These are phyloP conservation scores for Trichoderma citrinoviride DNA, from an alignment of 2,329 filamentous ascomycete species.

Conservation along the genomic window DNA sequence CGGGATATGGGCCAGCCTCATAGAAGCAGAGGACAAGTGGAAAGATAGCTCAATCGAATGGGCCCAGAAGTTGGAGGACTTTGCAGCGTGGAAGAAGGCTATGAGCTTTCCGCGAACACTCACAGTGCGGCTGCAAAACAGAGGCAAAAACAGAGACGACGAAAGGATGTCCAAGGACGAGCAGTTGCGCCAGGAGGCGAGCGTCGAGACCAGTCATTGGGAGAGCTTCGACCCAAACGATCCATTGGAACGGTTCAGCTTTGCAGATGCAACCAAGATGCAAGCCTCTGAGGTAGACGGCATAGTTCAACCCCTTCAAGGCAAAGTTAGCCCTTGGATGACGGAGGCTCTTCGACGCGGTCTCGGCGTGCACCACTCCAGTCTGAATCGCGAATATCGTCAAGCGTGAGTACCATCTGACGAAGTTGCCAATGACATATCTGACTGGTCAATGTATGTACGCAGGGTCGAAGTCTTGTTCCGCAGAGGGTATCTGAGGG, in stretches of 20 bases:
- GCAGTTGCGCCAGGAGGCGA: slow-evolving; percentile 54
- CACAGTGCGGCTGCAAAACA: background rate
- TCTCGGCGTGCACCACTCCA: slow-evolving; percentile 74
- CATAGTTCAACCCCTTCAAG: slow-evolving; percentile 50
- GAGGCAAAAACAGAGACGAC: background rate
- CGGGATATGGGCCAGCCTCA: slow-evolving; percentile 51
- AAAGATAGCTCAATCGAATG: slow-evolving; percentile 47
- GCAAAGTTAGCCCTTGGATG: slow-evolving; percentile 47
- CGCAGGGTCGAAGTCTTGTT: slow-evolving; percentile 66
- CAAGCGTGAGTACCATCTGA: slow-evolving; percentile 49
- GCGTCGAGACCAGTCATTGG: slow-evolving; percentile 54
- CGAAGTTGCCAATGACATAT: background rate
- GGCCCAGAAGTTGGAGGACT: slow-evolving; percentile 31
- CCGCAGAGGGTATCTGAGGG: slow-evolving; percentile 66
- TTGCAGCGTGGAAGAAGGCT: slow-evolving; percentile 30
- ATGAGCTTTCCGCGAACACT: slow-evolving; percentile 39
- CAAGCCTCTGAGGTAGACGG: slow-evolving; percentile 56
- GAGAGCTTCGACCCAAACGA: slow-evolving; percentile 66
- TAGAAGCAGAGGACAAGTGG: slow-evolving; percentile 46
- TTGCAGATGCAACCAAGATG: slow-evolving; percentile 61
- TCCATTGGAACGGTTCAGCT: slow-evolving; percentile 62
- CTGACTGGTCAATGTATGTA: background rate
- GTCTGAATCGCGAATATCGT: slow-evolving; percentile 75
- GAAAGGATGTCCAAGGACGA: slow-evolving; percentile 51
- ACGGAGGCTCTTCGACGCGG: slow-evolving; percentile 63